Evolutionary conservation across 495 filamentous ascomycete species (phyloP).

Genomic region (Apodospora peruviana): DNA sequence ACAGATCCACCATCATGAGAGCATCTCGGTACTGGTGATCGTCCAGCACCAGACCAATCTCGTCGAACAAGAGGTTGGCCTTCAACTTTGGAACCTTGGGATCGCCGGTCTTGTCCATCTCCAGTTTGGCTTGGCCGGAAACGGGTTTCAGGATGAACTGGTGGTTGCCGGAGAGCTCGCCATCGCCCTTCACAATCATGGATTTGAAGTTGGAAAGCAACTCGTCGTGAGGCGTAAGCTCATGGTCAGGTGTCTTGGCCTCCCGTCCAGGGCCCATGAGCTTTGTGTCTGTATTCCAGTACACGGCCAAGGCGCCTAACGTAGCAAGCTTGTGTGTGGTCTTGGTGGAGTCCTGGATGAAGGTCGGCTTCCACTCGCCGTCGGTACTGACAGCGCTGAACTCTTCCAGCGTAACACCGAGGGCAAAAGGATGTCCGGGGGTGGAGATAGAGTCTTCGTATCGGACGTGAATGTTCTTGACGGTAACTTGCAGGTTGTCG

Average conservation of each 20-base stretch:
- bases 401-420: conserved; percentile 86
- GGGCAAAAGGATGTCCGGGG: conserved; percentile 88
- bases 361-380: conserved; percentile 86
- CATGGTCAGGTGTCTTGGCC: conserved; percentile 50
- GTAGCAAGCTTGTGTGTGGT: conserved; percentile 90
- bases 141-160: conserved; percentile 96
- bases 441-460: conserved; percentile 98
- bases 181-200: conserved; percentile 67
- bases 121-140: conserved; percentile 83
- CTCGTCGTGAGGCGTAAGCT: conserved; percentile 53
- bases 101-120: conserved; percentile 86
- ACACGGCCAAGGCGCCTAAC: conserved; percentile 80
- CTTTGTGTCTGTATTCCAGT: conserved; percentile 93
- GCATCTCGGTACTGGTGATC: conserved; percentile 95
- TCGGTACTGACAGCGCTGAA: conserved; percentile 96
- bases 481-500: conserved; percentile 92
- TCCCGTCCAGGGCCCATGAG: conserved; percentile 75
- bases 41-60: conserved; percentile 91
- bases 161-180: conserved; percentile 48
- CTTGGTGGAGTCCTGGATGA: conserved; percentile 76
- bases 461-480: conserved; percentile 96
- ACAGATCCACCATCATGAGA: conserved; percentile 95
- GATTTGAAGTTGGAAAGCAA: conserved; percentile 68
- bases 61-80: conserved; percentile 84
- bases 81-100: conserved; percentile 81